Percentiles rank a stretch among this genome's conserved stretches.
Evolutionary conservation across 371 early-diverging fungal genomes (phyloP).

Genomic region (Encephalitozoon hellem): DNA sequence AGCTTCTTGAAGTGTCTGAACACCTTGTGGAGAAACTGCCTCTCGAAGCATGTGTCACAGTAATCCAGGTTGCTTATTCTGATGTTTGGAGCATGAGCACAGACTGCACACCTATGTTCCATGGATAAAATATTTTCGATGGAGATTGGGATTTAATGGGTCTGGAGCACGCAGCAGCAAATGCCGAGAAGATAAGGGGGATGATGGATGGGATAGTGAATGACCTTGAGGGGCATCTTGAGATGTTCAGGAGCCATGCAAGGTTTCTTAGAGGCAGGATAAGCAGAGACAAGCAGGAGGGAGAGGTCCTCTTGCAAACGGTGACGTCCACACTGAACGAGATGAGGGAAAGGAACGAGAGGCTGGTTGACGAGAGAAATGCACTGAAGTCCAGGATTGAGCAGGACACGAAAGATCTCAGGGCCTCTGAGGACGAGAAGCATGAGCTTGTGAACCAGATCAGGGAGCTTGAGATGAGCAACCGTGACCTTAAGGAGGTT

Average conservation of each 20-base stretch:
- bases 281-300: conserved; percentile 1
- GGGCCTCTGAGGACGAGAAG: conserved; percentile 15
- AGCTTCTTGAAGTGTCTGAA: conserved; percentile 16
- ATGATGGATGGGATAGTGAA: neutral
- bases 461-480: conserved; percentile 17
- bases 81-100: conserved; percentile 17
- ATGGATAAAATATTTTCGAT: conserved; percentile 8
- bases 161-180: neutral
- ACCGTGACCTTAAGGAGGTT: neutral
- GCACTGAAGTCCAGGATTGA: neutral
- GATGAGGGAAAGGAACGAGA: conserved; percentile 22
- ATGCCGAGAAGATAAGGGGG: neutral
- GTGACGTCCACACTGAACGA: conserved; percentile 6
- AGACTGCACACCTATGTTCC: conserved; percentile 21
- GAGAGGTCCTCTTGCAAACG: neutral
- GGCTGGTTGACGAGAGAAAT: conserved; percentile 17
- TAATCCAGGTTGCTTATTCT: conserved; percentile 42
- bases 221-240: neutral
- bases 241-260: neutral
- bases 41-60: conserved; percentile 34
- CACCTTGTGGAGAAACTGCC: conserved; percentile 15
- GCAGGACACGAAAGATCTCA: neutral
- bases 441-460: conserved; percentile 35
- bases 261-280: neutral
- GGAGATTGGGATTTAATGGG: neutral